Base-by-base conservation (phyloP, 176 grass and related monocot genomes). In the Carex kokanica region DNA sequence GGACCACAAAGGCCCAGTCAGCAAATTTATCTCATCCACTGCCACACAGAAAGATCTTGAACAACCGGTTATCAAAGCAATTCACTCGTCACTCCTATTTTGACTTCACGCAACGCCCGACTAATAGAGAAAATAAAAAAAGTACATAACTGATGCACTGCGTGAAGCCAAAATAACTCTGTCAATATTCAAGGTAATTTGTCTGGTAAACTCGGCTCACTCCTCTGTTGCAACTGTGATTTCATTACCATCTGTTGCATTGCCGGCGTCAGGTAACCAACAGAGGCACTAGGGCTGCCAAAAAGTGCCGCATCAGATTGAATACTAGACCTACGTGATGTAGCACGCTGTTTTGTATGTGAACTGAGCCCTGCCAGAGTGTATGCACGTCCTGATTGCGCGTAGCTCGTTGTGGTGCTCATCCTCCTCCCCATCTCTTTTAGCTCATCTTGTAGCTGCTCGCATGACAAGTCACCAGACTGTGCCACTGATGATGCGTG, bases 291-390 rank as follows among this genome's bases (percentile, higher is more conserved):
- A 38, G 20, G 5, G 16, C 13, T 27, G 25, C 54, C 11, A 1
- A 34, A 20, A 59, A 16, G 5, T 3, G 15, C 1, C 1, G 1
- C 1, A 1, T 16, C 20, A 5, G 9, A n/a, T 38, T 13, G 40
- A 16, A 53, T 6, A 77, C 10, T 17, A 34, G 64, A 11, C 6
- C 1, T 62, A 23, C 47, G 67, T 8, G 43, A 60, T 21, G 56
- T 90, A 11, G 86, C 84, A 11, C 91, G 84, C 17, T 91, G 91
- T 25, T 21, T 40, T 55, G 4, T 0, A 64, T 91, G 84, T 45
- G 41, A 51, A 68, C 64, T 85, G 1, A 89, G 34, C 62, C 86
- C 77, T 2, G 89, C 15, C 15, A 94, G 84, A 79, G 86, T 32
- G 58, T 41, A 61, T 16, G 89, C 91, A 2, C 86, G 83, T 2